A percentile compares a stretch with the other conserved stretches of the same genome.
These are phyloP conservation scores for Schizophyllum amplum DNA, from an alignment of 1,284 basidiomycete genomes.

Conservation along the genomic window DNA sequence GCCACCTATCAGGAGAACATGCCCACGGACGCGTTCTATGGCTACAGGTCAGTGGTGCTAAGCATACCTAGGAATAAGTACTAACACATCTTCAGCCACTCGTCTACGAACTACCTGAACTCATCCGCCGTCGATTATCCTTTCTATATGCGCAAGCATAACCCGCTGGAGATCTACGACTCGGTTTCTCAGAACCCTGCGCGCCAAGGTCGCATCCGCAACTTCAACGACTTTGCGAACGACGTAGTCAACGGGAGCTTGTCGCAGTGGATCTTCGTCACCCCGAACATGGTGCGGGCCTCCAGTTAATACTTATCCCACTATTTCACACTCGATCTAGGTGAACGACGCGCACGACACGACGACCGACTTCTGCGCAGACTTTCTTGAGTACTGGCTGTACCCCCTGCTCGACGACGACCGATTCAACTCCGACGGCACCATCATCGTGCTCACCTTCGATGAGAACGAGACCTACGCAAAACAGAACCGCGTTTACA, in stretches of 20 bases:
- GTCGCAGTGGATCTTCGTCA: slow-evolving; percentile 58
- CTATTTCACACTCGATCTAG: not conserved
- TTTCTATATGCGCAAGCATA: slow-evolving; percentile 54
- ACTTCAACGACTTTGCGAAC: slow-evolving; percentile 54
- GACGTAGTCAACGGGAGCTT: slow-evolving; percentile 44
- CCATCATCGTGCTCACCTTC: slow-evolving; percentile 47
- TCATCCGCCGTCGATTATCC: slow-evolving; percentile 29
- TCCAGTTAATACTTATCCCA: not conserved
- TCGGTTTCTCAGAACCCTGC: slow-evolving; percentile 32
- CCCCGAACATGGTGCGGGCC: slow-evolving; percentile 44
- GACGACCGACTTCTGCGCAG: slow-evolving; percentile 36
- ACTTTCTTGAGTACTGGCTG: slow-evolving; percentile 49
- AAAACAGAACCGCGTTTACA: slow-evolving; percentile 39
- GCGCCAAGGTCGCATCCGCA: slow-evolving; percentile 45
- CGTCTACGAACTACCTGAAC: slow-evolving; percentile 38
- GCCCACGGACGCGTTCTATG: slow-evolving; percentile 44
- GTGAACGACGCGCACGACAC: slow-evolving; percentile 54
- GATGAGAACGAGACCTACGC: slow-evolving; percentile 44
- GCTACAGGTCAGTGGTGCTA: slow-evolving; percentile 22
- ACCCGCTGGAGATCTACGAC: slow-evolving; percentile 48
- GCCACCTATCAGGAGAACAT: slow-evolving; percentile 52
- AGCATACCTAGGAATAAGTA: not conserved
- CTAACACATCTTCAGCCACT: slow-evolving; percentile 12
- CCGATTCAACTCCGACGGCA: slow-evolving; percentile 41
- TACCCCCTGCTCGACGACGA: slow-evolving; percentile 38